phyloP scores from a whole-genome alignment of 352 stramenopile genomes.

The Pilasporangium apinafurcum region DNA sequence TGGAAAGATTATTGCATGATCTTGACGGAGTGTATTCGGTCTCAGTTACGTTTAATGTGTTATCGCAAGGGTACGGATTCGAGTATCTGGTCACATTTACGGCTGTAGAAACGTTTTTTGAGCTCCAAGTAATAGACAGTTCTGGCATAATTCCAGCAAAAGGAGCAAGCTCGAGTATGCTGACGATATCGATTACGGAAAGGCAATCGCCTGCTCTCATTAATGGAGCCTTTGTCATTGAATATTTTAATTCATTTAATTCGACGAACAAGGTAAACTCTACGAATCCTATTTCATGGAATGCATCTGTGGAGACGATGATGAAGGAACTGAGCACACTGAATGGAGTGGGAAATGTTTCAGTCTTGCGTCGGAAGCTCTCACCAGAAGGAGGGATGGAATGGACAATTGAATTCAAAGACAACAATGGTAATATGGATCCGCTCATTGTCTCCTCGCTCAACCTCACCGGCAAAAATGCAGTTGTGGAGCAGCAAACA shows the following conservation, averaged over 20 bases:
- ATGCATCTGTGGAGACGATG: conserved; percentile 24
- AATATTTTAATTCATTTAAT: conserved; percentile 41
- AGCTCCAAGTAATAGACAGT: conserved; percentile 14
- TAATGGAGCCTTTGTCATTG: conserved; percentile 35
- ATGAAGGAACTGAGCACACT: conserved; percentile 26
- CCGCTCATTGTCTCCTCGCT: conserved; percentile 25
- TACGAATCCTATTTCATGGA: conserved; percentile 39
- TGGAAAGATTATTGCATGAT: conserved; percentile 25
- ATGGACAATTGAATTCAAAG: conserved; percentile 57
- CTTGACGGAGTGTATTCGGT: conserved; percentile 30
- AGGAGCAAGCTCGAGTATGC: conserved; percentile 1
- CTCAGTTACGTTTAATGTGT: conserved; percentile 8
- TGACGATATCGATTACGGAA: conserved; percentile 14
- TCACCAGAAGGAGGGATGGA: conserved; percentile 50
- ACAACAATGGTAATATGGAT: conserved; percentile 52
- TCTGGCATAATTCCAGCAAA: conserved; percentile 10
- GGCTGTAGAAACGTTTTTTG: conserved; percentile 35
- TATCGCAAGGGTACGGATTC: conserved; percentile 26
- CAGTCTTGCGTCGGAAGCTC: conserved; percentile 21
- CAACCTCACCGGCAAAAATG: conserved; percentile 45
- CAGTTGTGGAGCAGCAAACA: conserved; percentile 21
- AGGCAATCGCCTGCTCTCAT: conserved; percentile 39
- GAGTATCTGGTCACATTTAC: conserved; percentile 48
- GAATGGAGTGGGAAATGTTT: conserved; percentile 46
- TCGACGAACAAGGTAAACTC: conserved; percentile 14